These are phyloP conservation scores for Sarocladiaceae sp. DNA, from an alignment of 2,329 filamentous ascomycete genomes.

Conservation along the genomic window DNA sequence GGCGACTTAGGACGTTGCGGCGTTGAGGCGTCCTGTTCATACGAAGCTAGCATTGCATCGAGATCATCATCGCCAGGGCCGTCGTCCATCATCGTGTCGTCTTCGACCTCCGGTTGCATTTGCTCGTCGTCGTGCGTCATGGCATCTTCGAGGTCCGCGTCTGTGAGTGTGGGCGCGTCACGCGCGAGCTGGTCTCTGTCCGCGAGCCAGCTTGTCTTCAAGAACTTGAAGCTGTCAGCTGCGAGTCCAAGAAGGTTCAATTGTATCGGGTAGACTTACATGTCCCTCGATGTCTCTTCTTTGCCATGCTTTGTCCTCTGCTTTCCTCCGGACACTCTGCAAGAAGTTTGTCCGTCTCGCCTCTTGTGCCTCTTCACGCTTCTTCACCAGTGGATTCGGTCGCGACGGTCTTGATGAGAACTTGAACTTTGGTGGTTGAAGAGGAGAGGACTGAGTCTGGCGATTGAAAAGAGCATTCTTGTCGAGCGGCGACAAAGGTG, in stretches of 20 bases:
- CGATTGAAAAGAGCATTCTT: constrained; percentile 36
- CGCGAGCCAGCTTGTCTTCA: constrained; percentile 30
- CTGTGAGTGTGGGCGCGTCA: constrained; percentile 37
- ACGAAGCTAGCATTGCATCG: constrained; percentile 51
- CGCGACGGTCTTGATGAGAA: constrained; percentile 54
- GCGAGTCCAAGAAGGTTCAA: neutral
- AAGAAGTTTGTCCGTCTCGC: constrained; percentile 65
- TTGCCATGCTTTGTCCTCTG: constrained; percentile 57
- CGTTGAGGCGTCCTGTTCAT: constrained; percentile 22
- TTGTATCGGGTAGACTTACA: constrained; percentile 19
- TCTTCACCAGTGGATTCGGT: constrained; percentile 58
- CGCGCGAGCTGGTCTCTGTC: constrained; percentile 26
- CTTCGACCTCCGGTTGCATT: constrained; percentile 23
- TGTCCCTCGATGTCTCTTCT: constrained; percentile 59
- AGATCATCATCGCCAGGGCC: constrained; percentile 47
- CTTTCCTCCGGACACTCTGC: constrained; percentile 57
- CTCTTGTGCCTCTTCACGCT: constrained; percentile 59
- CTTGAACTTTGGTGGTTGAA: constrained; percentile 36
- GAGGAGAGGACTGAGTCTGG: constrained; percentile 41
- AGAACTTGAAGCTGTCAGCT: constrained; percentile 20
- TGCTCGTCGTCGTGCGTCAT: constrained; percentile 26
- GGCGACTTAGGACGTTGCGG: constrained; percentile 27
- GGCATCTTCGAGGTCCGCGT: constrained; percentile 49
- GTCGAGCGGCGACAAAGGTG: constrained; percentile 39
- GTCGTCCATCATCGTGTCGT: constrained; percentile 51